phyloP scores from a whole-genome alignment of 192 early-diverging fungal genomes.

The Funneliformis mosseae region DNA sequence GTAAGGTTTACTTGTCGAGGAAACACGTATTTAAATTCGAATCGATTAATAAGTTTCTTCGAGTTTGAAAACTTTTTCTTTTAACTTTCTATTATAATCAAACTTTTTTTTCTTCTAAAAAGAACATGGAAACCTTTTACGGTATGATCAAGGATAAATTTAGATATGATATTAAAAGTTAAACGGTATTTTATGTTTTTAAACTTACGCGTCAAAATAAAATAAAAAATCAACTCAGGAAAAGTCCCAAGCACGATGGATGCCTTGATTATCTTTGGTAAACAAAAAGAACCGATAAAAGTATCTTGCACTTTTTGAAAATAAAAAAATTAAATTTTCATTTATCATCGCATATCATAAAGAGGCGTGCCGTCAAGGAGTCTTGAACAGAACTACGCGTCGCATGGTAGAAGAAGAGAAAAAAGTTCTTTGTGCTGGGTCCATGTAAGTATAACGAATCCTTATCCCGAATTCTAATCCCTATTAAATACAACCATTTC shows the following conservation, averaged over 20 bases:
- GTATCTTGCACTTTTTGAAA: neutral
- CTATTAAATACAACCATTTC: neutral
- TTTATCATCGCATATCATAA: neutral
- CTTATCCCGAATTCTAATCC: neutral
- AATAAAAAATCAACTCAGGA: neutral
- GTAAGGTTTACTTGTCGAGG: too few species aligned
- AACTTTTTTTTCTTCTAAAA: neutral
- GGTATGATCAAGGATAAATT: slow-evolving; percentile 1
- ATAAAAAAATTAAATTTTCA: neutral
- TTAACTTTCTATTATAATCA: neutral
- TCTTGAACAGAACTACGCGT: slow-evolving; percentile 37
- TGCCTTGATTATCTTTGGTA: slow-evolving; percentile 15
- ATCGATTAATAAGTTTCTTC: neutral
- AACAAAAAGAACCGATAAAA: neutral
- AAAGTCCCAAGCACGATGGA: neutral
- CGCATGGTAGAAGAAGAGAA: slow-evolving; percentile 38
- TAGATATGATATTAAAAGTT: neutral
- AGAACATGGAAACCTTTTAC: slow-evolving; percentile 24
- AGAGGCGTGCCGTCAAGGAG: slow-evolving; percentile 45
- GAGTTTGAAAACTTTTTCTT: neutral
- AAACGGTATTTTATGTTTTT: neutral
- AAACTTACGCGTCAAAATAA: neutral
- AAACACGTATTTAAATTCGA: too few species aligned
- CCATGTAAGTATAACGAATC: neutral
- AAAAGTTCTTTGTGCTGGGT: neutral